Evolutionary conservation across 1,139 yeast genomes (phyloP), one percentile per base, ranked within the genome.

Genomic region (Eremothecium coryli): DNA sequence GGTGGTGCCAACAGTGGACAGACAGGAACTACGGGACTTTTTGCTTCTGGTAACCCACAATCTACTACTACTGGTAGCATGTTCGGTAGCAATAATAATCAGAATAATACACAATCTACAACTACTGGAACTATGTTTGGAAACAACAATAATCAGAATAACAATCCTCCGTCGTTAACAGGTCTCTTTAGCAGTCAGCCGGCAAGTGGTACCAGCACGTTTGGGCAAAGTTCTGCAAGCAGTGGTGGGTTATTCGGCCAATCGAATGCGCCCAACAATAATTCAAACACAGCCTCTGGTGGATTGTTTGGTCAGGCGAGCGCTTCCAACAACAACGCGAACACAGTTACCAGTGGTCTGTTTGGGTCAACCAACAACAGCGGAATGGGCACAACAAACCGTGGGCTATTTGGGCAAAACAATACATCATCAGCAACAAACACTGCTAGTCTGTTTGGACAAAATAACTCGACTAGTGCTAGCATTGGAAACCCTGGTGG

Each of bases 371-470:
- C 26, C 11, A 18, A 20, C 24, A 17, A 18, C 10, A 14, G 20
- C 18, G n/a, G n/a, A n/a, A n/a, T n/a, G n/a, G 21, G 31, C 16
- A 27, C 40, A 13, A 26, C 42, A n/a, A 20, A 48, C 22, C 53
- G 54, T 11, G 47, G 50, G 3, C 35, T 54, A 15, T 60, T 61
- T 44, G 63, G 64, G 13, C 25, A 38, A 16, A 44, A 23, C 24
- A 51, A 36, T 18, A 30, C 35, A 37, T 23, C 41, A 23, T 29
- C 49, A 39, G 23, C 49, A 26, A 36, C 51, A 24, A 18, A 46
- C 4, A 36, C 48, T 8, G 56, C 58, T 18, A 62, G 64, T 9
- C 40, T 56, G 18, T 62, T 61, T 50, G 66, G 66, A 10, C 46
- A 48, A 35, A 53, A 46, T 35, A 43, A 46, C 32, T 29, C 44